phyloP scores from a whole-genome alignment of 495 filamentous ascomycete genomes.

The Aspergillus egyptiacus region DNA sequence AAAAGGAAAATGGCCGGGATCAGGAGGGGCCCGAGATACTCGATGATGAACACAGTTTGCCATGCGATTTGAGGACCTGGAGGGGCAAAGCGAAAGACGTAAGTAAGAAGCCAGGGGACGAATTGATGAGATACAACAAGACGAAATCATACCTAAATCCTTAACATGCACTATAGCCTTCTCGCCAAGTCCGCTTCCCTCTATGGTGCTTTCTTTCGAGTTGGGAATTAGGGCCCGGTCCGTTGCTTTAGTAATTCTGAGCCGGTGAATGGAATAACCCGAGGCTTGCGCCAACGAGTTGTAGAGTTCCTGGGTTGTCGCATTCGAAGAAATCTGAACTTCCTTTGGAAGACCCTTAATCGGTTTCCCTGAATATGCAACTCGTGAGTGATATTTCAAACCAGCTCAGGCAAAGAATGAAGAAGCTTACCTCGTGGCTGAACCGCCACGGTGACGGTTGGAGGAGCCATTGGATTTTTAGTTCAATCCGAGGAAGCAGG shows the following conservation, averaged over 20 bases:
- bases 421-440: slow-evolving; percentile 36
- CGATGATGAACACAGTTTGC: slow-evolving; percentile 89
- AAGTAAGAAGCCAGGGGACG: neutral
- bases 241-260: slow-evolving; percentile 65
- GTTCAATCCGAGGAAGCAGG: neutral
- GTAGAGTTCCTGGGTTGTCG: slow-evolving; percentile 61
- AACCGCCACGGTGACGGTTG: slow-evolving; percentile 33
- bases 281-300: slow-evolving; percentile 47
- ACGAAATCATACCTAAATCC: slow-evolving; percentile 67
- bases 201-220: slow-evolving; percentile 56
- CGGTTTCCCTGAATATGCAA: slow-evolving; percentile 44
- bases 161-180: slow-evolving; percentile 78
- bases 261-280: slow-evolving; percentile 51
- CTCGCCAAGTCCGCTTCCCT: slow-evolving; percentile 59
- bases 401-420: neutral
- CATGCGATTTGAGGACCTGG: slow-evolving; percentile 86
- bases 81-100: neutral
- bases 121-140: neutral
- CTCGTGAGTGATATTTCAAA: neutral
- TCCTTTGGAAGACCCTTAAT: slow-evolving; percentile 67
- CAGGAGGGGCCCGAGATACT: slow-evolving; percentile 91
- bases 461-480: slow-evolving; percentile 22
- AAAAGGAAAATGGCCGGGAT: slow-evolving; percentile 72
- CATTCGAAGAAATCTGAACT: slow-evolving; percentile 53
- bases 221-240: slow-evolving; percentile 66